Base-by-base conservation (phyloP, 1,284 basidiomycete species). In the Cutaneotrichosporon mucoides region DNA sequence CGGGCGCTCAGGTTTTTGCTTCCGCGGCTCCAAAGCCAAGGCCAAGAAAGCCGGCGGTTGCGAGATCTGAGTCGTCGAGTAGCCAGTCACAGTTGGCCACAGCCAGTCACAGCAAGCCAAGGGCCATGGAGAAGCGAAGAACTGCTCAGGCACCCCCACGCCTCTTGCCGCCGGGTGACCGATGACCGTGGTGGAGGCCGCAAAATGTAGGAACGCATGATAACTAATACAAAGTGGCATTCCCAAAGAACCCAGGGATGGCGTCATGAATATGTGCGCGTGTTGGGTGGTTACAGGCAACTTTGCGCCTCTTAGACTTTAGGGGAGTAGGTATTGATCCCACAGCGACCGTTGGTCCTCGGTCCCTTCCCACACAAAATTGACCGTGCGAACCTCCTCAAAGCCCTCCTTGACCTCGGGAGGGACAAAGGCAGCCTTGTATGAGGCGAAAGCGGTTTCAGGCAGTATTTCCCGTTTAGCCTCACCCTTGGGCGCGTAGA, bases 341-440 rank as follows among this genome's bases (percentile, higher is more conserved):
- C 92, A 95, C 61, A 82, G 76, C 62, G 72, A 80, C 59, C 80
- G 81, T 66, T 90, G 88, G 63, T 87, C 86, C 48, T 86, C 85
- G 6, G 78, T 82, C 1, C 91, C 92, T 48, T 87, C 82, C 64
- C 90, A 93, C 15, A 83, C 79, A 84, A 89, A 94, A 61, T 89
- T 86, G 12, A 95, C 84, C 37, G 79, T 83, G 66, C 83, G 85
- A 37, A 95, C 82, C 67, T 91, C 87, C 4, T 82, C 73, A 66
- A 91, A 90, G 0, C 90, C 92, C 78, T 94, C 91, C 0, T 77
- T 76, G 6, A 78, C 53, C 13, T 71, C 69, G 0, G 91, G 91
- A 66, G 84, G 84, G 73, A 93, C 86, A 60, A 85, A 89, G 13
- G 80, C 80, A 41, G 82, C 78, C 10, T 80, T 79, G 71, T 87